Evolutionary conservation across 345 rosid species (phyloP).

Genomic region (Syzygium oleosum): DNA sequence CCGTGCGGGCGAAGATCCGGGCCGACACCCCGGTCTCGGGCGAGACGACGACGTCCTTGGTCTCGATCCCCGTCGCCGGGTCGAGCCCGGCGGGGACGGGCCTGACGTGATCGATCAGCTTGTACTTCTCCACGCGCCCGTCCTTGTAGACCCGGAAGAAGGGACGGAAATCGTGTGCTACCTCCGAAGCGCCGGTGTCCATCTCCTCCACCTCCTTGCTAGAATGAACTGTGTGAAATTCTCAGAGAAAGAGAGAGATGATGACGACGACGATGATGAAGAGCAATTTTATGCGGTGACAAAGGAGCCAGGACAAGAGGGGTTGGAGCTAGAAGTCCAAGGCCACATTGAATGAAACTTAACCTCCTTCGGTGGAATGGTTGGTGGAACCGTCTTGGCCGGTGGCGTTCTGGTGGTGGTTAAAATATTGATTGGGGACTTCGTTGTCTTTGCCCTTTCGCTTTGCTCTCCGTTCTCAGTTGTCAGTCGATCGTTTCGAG

Average conservation of each 20-base stretch:
- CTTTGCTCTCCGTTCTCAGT: neutral
- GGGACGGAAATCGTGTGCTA: slow-evolving; percentile 26
- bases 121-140: slow-evolving; percentile 23
- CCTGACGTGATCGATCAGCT: neutral
- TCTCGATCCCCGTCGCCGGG: slow-evolving; percentile 14
- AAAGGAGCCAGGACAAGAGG: neutral
- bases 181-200: neutral
- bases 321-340: neutral
- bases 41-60: slow-evolving; percentile 22
- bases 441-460: neutral
- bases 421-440: neutral
- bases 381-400: neutral
- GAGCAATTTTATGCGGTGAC: neutral
- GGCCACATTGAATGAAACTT: neutral
- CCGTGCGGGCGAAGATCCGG: slow-evolving; percentile 23
- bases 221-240: neutral
- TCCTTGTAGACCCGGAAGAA: slow-evolving; percentile 34
- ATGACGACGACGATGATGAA: neutral
- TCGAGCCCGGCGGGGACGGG: slow-evolving; percentile 7
- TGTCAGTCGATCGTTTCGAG: neutral
- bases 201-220: neutral
- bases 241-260: neutral
- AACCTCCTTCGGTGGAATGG: neutral
- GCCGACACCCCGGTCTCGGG: slow-evolving; percentile 6
- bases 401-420: neutral